Percentiles rank a stretch among this genome's conserved stretches.
phyloP scores from a whole-genome alignment of 805 yeast species.

The Candida maris region DNA sequence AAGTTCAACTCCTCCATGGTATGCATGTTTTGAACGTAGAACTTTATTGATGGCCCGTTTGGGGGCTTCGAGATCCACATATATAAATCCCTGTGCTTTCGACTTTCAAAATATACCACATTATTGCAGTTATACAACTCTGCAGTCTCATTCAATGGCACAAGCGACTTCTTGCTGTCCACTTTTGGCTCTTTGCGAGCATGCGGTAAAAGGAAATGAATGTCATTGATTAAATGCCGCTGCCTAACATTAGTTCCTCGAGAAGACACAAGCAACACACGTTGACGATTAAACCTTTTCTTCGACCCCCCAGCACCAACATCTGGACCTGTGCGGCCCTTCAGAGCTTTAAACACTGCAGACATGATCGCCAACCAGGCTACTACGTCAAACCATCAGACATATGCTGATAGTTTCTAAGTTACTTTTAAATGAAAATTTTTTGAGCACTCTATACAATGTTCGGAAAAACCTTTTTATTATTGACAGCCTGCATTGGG shows the following conservation, averaged over 20 bases:
- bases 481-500: too few species aligned
- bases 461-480: too few species aligned
- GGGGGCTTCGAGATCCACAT: slow-evolving; percentile 96
- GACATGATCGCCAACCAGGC: slow-evolving; percentile 58
- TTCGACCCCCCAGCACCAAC: slow-evolving; percentile 34
- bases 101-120: slow-evolving; percentile 87
- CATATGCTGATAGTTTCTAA: too few species aligned
- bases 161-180: slow-evolving; percentile 85
- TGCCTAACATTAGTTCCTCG: slow-evolving; percentile 95
- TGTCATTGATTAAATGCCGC: slow-evolving; percentile 86
- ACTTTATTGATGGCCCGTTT: slow-evolving; percentile 94
- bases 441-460: too few species aligned
- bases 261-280: slow-evolving; percentile 84
- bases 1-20: slow-evolving; percentile 94
- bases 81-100: slow-evolving; percentile 94
- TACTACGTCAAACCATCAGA: neutral
- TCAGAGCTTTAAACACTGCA: slow-evolving; percentile 65
- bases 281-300: slow-evolving; percentile 76
- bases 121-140: slow-evolving; percentile 97
- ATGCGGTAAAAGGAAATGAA: slow-evolving; percentile 80
- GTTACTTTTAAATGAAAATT: too few species aligned
- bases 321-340: slow-evolving; percentile 34
- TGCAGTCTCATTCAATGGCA: slow-evolving; percentile 90
- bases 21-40: slow-evolving; percentile 90
- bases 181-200: slow-evolving; percentile 94